A percentile compares a stretch with the other conserved stretches of the same genome.
These are phyloP conservation scores for Herpetomonas samuelpessoai DNA, from an alignment of 208 protist species.

Conservation along the genomic window DNA sequence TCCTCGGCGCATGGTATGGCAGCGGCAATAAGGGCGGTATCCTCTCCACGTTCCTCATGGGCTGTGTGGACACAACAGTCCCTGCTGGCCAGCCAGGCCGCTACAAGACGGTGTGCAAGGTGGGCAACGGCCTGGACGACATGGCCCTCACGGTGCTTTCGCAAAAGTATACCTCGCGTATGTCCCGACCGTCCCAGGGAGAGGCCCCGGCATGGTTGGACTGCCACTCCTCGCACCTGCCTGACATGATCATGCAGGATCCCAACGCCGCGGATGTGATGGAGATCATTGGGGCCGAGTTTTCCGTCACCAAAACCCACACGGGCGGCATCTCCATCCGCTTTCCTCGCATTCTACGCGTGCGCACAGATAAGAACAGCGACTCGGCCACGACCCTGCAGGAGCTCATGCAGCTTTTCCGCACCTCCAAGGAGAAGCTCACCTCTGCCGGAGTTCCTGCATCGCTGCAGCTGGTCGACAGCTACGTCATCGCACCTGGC, in stretches of 20 bases:
- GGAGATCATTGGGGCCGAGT: constrained; percentile 74
- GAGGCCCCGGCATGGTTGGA: constrained; percentile 52
- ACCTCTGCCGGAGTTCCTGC: constrained; percentile 13
- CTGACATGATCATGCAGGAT: constrained; percentile 67
- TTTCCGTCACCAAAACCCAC: constrained; percentile 47
- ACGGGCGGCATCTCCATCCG: constrained; percentile 54
- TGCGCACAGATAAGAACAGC: constrained; percentile 68
- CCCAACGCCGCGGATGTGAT: constrained; percentile 52
- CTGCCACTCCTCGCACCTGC: constrained; percentile 35
- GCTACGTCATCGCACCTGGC: constrained; percentile 17
- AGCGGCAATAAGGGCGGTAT: constrained; percentile 68
- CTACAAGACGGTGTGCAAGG: constrained; percentile 85
- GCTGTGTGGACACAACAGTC: constrained; percentile 37
- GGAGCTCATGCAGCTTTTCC: constrained; percentile 50
- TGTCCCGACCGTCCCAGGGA: constrained; percentile 24
- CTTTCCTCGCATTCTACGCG: constrained; percentile 69
- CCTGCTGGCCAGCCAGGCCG: constrained; percentile 18
- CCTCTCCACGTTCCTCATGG: constrained; percentile 76
- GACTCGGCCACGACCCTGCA: constrained; percentile 45
- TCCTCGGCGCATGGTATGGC: constrained; percentile 79
- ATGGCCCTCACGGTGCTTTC: constrained; percentile 47
- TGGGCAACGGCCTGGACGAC: constrained; percentile 63
- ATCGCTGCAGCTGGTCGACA: constrained; percentile 18
- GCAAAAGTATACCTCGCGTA: constrained; percentile 29
- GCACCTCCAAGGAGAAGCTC: constrained; percentile 20